Conservation (phyloP, 163 green algal species). For the Dunaliella salina region DNA sequence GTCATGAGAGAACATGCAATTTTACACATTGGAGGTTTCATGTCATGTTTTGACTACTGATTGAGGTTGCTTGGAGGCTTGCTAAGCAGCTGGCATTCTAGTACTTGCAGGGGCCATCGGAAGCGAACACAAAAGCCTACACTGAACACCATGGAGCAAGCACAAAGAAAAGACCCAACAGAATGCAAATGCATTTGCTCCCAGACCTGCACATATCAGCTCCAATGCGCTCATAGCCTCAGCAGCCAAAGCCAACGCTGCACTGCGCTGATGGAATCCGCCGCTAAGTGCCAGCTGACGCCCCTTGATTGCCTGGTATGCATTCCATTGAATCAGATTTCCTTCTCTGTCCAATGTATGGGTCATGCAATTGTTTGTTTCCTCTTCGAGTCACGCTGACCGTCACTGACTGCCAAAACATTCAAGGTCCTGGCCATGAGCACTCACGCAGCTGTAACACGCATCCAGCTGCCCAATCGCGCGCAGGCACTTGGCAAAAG, state of each 20-base stretch:
- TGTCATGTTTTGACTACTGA: too few species aligned
- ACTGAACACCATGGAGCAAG: background rate
- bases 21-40: too few species aligned
- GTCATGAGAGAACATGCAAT: too few species aligned
- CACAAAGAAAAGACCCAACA: too few species aligned
- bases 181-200: too few species aligned
- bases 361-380: background rate
- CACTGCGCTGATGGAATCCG: background rate
- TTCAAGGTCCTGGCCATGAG: background rate
- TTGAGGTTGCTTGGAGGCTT: too few species aligned
- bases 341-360: too few species aligned
- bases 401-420: background rate
- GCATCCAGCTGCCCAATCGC: background rate
- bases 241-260: background rate
- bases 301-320: background rate
- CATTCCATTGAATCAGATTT: background rate
- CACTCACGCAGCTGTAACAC: background rate
- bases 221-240: background rate
- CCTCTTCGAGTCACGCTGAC: background rate
- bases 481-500: background rate
- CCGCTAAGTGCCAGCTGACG: background rate
- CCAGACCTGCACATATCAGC: background rate
- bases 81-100: background rate
- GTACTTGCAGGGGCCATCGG: background rate
- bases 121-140: background rate